Evolutionary conservation across 2,329 filamentous ascomycete species (phyloP), one percentile per base, ranked within the genome.

Genomic region (Colletotrichum spaethianum): DNA sequence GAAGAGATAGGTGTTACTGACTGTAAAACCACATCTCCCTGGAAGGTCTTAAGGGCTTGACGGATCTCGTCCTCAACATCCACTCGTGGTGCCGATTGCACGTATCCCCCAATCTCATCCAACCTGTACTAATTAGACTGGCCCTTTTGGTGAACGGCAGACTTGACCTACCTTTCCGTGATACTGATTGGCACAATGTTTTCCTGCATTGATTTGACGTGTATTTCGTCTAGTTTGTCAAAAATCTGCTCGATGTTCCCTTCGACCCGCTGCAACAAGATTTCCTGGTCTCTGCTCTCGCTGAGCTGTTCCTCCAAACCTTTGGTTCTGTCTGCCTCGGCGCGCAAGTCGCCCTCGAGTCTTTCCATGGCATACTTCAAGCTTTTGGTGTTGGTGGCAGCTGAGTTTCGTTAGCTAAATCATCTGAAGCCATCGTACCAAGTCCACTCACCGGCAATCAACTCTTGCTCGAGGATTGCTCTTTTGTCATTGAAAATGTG

Each of bases 291-390:
- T 23, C 33, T 46, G 23, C 23, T 55, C 23, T 70, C 66, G 7
- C 38, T 31, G 6, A 64, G 60, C 65, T 70, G 44, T 6, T 18
- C 36, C 18, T 71, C 68, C 26, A 67, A 44, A 5, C 4, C 26
- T 14, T 44, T 60, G 31, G 31, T 38, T 26, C 42, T 59, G 11
- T 40, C 40, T 50, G 46, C 40, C 31, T 67, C 68, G 14, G 50
- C 42, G n/a, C 31, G 4, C 4, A 57, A 57, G 31, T 70, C 55
- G 2, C 46, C 33, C 14, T 56, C 42, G 33, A 68, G 40, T 3
- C 18, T 40, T 31, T 52, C 50, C 5, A 69, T 12, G 31, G 52
- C 52, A 6, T 16, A 55, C 33, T 38, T 36, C 50, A 68, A 48
- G n/a, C 23, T 38, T 40, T 23, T 63, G 31, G 38, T 40, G 1